phyloP scores from a whole-genome alignment of 768 basidiomycete species.

The Mycena haematopus region DNA sequence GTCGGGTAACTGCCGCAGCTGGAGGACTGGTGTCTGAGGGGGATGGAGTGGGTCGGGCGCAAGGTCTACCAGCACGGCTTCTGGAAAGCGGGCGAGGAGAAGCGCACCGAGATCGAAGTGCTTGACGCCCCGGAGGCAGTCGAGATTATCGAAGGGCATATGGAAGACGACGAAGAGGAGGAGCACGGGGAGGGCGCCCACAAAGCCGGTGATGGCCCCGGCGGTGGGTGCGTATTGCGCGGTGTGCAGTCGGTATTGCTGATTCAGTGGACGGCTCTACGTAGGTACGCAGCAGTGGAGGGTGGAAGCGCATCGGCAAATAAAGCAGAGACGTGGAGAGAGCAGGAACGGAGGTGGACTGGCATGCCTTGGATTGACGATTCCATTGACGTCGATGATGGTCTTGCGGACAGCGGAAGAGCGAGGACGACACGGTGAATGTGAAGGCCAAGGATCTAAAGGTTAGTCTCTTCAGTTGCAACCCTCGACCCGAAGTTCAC shows the following conservation, averaged over 20 bases:
- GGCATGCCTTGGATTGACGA: constrained; percentile 70
- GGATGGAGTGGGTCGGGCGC: constrained; percentile 95
- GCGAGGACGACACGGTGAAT: constrained; percentile 68
- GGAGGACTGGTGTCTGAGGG: constrained; percentile 95
- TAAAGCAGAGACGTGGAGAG: constrained; percentile 73
- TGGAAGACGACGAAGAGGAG: constrained; percentile 77
- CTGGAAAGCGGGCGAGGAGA: constrained; percentile 84
- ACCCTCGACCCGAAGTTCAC: constrained; percentile 17
- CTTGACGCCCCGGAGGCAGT: constrained; percentile 64
- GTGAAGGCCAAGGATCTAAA: constrained; percentile 82
- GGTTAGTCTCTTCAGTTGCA: constrained; percentile 47
- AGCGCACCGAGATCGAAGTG: constrained; percentile 77
- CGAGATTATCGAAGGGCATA: constrained; percentile 75
- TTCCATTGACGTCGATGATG: constrained; percentile 76
- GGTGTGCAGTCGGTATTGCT: constrained; percentile 72
- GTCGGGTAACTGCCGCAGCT: constrained; percentile 76
- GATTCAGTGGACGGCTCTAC: constrained; percentile 77
- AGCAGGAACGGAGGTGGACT: constrained; percentile 69
- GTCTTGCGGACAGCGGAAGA: constrained; percentile 55
- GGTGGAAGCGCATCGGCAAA: constrained; percentile 66
- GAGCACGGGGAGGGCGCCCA: constrained; percentile 43
- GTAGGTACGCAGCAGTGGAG: constrained; percentile 66
- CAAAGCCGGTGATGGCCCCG: constrained; percentile 40
- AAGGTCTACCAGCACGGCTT: constrained; percentile 92
- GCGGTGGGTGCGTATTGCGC: constrained; percentile 79